Evolutionary conservation across 306 rosid genomes (phyloP), one percentile per base, ranked within the genome.

Genomic region (Dicorynia guianensis): DNA sequence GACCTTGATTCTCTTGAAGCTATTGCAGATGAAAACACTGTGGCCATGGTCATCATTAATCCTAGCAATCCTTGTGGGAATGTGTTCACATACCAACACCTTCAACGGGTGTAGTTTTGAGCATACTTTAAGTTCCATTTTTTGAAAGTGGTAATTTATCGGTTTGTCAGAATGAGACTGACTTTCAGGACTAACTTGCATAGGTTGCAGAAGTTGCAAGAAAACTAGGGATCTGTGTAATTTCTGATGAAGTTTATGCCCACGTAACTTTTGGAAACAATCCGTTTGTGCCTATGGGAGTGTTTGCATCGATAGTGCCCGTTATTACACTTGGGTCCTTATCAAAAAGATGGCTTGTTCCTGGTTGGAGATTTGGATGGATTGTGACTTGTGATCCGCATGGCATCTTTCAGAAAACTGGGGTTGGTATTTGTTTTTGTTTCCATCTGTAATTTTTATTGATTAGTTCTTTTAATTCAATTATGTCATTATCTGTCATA

Each of bases 331-430:
- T 90, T 18, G 90, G 96, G 4, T 87, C 92, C 40, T 54, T 87
- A 44, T 76, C 88, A 13, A 90, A 85, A 81, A 78, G 85, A 80
- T 90, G 96, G 92, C 53, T 84, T 65, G 81, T 90, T 85, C 92
- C 90, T 49, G 96, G 96, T 59, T 87, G 89, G 96, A 80, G 87
- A 78, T n/a, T 83, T 70, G 93, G 96, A 25, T 90, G 89, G 93
- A 74, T 90, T 35, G 88, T 85, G 75, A 77, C 81, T 67, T 78
- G 72, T 61, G 96, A 90, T 69, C 85, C 89, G 33, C 39, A 50
- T 58, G 84, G 79, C 64, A 76, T 88, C 62, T 80, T 88, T 44
- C 70, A 67, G 12, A 70, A 84, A 78, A 56, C 88, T 14, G 87
- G 90, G 89, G 96, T 90, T 38, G 10, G 47, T 19, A 10, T 50